Evolutionary conservation across 2,329 filamentous ascomycete genomes (phyloP).

Genomic region (Hymenoscyphus albidus): DNA sequence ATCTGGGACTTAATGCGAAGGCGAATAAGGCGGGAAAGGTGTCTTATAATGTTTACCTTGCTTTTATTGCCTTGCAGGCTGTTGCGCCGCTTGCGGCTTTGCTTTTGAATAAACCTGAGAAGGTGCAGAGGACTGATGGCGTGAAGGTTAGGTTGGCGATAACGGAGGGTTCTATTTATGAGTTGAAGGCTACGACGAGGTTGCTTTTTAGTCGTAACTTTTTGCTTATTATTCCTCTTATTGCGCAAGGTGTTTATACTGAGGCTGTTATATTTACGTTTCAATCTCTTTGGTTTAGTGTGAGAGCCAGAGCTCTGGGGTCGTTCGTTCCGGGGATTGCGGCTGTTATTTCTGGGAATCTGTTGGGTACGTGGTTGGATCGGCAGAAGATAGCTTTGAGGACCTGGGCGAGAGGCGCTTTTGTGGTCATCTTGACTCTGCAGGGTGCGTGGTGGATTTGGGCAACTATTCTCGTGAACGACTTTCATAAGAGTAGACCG

Average conservation of each 20-base stretch:
- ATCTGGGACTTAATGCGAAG: slow-evolving; percentile 60
- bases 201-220: slow-evolving; percentile 60
- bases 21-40: slow-evolving; percentile 58
- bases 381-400: slow-evolving; percentile 25
- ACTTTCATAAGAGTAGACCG: slow-evolving; percentile 53
- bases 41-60: slow-evolving; percentile 63
- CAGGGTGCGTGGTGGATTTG: slow-evolving; percentile 72
- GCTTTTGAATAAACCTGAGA: slow-evolving; percentile 55
- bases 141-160: slow-evolving; percentile 58
- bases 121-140: slow-evolving; percentile 64
- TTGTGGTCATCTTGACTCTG: slow-evolving; percentile 36
- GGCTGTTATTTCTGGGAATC: slow-evolving; percentile 61
- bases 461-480: slow-evolving; percentile 61
- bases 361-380: slow-evolving; percentile 48
- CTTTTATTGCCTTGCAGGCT: slow-evolving; percentile 69
- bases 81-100: slow-evolving; percentile 61
- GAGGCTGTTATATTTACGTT: slow-evolving; percentile 74
- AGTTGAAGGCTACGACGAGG: slow-evolving; percentile 56
- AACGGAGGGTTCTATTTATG: slow-evolving; percentile 50
- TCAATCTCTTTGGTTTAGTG: slow-evolving; percentile 63
- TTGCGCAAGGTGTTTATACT: slow-evolving; percentile 66
- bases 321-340: slow-evolving; percentile 68
- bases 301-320: slow-evolving; percentile 64
- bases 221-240: slow-evolving; percentile 61
- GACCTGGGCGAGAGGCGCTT: slow-evolving; percentile 27